Evolutionary conservation across 208 protist species (phyloP).

Genomic region (Naegleria gruberi): DNA sequence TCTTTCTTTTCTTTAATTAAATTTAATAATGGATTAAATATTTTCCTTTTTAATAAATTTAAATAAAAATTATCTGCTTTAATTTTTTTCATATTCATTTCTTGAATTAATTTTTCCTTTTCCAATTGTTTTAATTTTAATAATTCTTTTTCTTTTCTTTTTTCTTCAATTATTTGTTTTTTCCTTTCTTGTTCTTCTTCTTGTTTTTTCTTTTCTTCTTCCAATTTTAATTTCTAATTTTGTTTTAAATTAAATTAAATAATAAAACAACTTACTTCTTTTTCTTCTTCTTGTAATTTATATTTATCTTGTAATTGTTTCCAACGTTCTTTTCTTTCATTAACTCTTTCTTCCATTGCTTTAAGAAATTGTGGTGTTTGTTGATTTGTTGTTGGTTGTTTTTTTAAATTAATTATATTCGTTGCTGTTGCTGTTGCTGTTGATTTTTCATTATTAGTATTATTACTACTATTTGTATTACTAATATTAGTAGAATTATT

Average conservation of each 20-base stretch:
- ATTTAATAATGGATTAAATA: background rate
- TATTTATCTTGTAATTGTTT: conserved; percentile 1
- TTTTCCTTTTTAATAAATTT: background rate
- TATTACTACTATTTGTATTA: too few species aligned
- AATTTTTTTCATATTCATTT: background rate
- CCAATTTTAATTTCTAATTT: background rate
- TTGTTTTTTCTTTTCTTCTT: background rate
- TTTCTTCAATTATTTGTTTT: background rate
- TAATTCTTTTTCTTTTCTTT: background rate
- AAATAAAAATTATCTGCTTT: background rate
- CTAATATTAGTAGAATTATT: too few species aligned
- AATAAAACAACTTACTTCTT: background rate
- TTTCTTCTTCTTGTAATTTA: background rate
- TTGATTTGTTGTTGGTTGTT: background rate
- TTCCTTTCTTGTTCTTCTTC: background rate
- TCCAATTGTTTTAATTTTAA: background rate
- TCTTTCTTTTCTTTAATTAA: too few species aligned
- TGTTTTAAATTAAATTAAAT: background rate
- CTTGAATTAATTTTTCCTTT: background rate
- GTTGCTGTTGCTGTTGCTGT: too few species aligned
- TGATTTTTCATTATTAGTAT: too few species aligned
- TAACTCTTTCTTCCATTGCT: conserved; percentile 10
- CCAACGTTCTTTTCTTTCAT: conserved; percentile 12
- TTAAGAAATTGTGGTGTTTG: background rate
- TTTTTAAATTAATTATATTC: too few species aligned